Percentiles rank a stretch among this genome's conserved stretches.
These are phyloP conservation scores for Pseudozyma sp. DNA, from an alignment of 1,284 basidiomycete genomes.

Conservation along the genomic window DNA sequence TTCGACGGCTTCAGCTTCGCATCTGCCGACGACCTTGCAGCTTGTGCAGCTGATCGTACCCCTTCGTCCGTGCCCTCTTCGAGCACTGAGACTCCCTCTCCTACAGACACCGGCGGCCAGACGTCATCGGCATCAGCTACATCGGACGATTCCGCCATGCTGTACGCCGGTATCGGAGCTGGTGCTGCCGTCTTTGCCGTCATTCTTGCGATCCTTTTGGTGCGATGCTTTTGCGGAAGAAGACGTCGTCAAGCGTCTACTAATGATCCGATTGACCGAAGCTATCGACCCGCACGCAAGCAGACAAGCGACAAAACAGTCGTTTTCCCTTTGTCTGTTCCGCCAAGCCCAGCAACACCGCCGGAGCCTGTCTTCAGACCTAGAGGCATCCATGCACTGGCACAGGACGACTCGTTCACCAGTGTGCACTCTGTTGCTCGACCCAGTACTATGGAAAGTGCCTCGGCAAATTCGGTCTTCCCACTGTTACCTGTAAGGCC, in stretches of 20 bases:
- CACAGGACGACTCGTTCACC: conserved; percentile 11
- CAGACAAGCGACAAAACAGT: conserved; percentile 10
- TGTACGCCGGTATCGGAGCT: conserved; percentile 21
- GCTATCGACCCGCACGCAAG: conserved; percentile 4
- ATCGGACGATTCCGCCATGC: conserved; percentile 3
- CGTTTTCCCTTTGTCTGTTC: conserved; percentile 6
- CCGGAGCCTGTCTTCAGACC: conserved; percentile 10
- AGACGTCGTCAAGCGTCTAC: neutral
- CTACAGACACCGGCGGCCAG: too few relatives aligned
- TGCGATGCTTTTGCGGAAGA: neutral
- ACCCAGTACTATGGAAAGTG: conserved; percentile 6
- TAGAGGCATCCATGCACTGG: conserved; percentile 12
- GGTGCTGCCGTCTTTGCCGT: conserved; percentile 13
- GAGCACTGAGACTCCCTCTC: too few relatives aligned
- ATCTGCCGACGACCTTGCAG: neutral
- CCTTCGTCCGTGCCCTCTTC: neutral
- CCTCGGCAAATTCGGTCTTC: conserved; percentile 2
- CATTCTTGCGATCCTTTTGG: conserved; percentile 4
- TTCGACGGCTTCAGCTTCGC: conserved; percentile 34
- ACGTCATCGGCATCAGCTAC: neutral
- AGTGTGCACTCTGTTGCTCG: neutral
- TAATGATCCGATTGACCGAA: conserved; percentile 3
- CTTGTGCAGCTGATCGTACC: conserved; percentile 3
- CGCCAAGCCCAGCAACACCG: neutral
- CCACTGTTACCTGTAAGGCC: conserved; percentile 10